Percentiles rank a stretch among this genome's conserved stretches.
These are phyloP conservation scores for Arabis hirsuta DNA, from an alignment of 345 rosid genomes.

Conservation along the genomic window DNA sequence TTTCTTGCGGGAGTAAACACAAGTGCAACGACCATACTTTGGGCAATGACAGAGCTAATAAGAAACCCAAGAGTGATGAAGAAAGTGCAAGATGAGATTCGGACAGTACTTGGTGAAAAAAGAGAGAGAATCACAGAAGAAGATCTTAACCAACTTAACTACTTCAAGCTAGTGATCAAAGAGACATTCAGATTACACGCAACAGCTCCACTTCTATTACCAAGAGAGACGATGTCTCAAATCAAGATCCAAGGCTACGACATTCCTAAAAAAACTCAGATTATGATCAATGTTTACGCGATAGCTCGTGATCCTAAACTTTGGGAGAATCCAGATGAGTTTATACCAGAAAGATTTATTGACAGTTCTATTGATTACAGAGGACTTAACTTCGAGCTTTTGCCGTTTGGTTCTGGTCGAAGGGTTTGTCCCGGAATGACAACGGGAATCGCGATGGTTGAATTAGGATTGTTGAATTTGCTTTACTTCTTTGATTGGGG, in stretches of 20 bases:
- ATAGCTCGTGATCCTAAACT: conserved; percentile 51
- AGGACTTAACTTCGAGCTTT: conserved; percentile 50
- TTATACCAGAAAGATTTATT: conserved; percentile 52
- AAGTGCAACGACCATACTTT: conserved; percentile 46
- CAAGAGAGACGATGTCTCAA: conserved; percentile 54
- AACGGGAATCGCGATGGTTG: conserved; percentile 45
- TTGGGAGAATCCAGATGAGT: conserved; percentile 55
- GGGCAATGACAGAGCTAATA: conserved; percentile 71
- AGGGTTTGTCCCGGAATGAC: conserved; percentile 42
- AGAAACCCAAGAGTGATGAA: conserved; percentile 56
- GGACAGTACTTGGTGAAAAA: conserved; percentile 45
- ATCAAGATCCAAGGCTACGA: conserved; percentile 48
- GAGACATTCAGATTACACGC: conserved; percentile 66
- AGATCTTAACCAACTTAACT: conserved; percentile 47
- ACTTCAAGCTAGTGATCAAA: conserved; percentile 54
- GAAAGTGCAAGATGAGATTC: conserved; percentile 62
- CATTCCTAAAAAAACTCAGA: conserved; percentile 43
- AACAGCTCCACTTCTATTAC: conserved; percentile 52
- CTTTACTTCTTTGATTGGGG: conserved; percentile 44
- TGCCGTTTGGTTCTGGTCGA: conserved; percentile 47
- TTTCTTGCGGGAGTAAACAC: conserved; percentile 64
- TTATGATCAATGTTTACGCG: conserved; percentile 53
- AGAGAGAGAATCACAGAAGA: conserved; percentile 44
- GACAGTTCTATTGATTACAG: conserved; percentile 49
- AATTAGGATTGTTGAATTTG: conserved; percentile 40